These are phyloP conservation scores for Penicillium salamii DNA, from an alignment of 495 filamentous ascomycete genomes.

Conservation along the genomic window DNA sequence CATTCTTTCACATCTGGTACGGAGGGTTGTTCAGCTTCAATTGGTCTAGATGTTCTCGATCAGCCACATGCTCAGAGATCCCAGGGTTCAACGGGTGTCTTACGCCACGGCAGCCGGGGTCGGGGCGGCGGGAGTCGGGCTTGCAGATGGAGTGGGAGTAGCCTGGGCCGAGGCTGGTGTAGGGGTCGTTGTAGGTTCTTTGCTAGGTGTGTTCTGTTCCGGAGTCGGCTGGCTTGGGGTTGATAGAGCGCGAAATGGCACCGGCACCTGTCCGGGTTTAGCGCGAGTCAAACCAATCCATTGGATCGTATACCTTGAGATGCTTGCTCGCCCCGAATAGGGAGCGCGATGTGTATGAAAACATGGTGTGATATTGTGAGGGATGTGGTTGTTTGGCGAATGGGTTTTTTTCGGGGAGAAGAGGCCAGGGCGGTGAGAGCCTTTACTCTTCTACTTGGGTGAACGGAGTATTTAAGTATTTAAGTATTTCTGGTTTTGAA, in stretches of 20 bases:
- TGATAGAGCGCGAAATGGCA: slow-evolving; percentile 26
- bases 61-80: background rate
- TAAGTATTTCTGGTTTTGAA: too few species aligned
- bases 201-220: slow-evolving; percentile 12
- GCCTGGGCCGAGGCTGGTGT: background rate
- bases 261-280: slow-evolving; percentile 17
- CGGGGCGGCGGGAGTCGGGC: background rate
- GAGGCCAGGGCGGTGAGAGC: slow-evolving; percentile 3
- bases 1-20: slow-evolving; percentile 29
- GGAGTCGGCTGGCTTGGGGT: slow-evolving; percentile 18
- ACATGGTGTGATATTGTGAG: slow-evolving; percentile 17
- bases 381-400: slow-evolving; percentile 3
- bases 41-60: slow-evolving; percentile 11
- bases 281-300: background rate
- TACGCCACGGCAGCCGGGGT: background rate
- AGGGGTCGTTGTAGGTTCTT: slow-evolving; percentile 3
- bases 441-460: background rate
- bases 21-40: slow-evolving; percentile 9
- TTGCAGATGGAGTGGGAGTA: background rate
- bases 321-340: slow-evolving; percentile 19
- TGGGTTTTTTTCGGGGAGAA: slow-evolving; percentile 8
- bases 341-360: slow-evolving; percentile 25
- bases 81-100: background rate
- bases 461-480: too few species aligned
- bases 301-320: slow-evolving; percentile 14